Evolutionary conservation across 768 basidiomycete genomes (phyloP).

Genomic region (Mrakia blollopis): DNA sequence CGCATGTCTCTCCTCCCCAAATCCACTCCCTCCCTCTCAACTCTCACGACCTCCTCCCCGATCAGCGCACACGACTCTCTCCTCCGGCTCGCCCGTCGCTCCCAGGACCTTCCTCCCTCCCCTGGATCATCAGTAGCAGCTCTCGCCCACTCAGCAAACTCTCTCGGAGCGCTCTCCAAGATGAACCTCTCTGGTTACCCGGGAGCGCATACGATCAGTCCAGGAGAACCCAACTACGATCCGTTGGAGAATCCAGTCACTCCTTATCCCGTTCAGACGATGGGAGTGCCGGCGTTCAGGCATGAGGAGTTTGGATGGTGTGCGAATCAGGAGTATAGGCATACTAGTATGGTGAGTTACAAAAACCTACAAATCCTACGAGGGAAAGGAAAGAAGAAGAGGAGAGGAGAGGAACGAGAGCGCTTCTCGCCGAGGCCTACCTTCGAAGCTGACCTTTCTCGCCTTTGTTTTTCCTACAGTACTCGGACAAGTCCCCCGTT

Average conservation of each 20-base stretch:
- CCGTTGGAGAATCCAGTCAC: conserved; percentile 5
- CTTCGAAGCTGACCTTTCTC: conserved; percentile 16
- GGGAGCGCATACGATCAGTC: background rate
- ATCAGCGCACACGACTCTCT: conserved; percentile 15
- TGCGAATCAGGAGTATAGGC: conserved; percentile 67
- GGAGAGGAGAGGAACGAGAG: background rate
- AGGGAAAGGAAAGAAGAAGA: background rate
- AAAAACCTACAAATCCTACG: conserved; percentile 26
- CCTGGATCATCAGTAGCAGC: conserved; percentile 1
- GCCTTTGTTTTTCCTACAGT: conserved; percentile 37
- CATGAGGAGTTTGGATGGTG: conserved; percentile 91
- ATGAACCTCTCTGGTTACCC: background rate
- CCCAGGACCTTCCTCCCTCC: conserved; percentile 5
- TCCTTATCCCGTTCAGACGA: conserved; percentile 19
- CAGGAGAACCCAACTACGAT: conserved; percentile 3
- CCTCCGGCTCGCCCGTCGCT: conserved; percentile 14
- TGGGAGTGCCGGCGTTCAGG: conserved; percentile 35
- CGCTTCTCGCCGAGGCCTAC: conserved; percentile 30
- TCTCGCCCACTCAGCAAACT: background rate
- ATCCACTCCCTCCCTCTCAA: conserved; percentile 6
- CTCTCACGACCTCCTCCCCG: background rate
- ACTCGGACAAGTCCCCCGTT: conserved; percentile 42
- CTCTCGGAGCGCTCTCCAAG: background rate
- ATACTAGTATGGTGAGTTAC: conserved; percentile 59
- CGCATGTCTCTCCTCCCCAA: conserved; percentile 6